These are phyloP conservation scores for Chenopodium berlandieri DNA, from an alignment of 148 eudicot genomes.

Conservation along the genomic window DNA sequence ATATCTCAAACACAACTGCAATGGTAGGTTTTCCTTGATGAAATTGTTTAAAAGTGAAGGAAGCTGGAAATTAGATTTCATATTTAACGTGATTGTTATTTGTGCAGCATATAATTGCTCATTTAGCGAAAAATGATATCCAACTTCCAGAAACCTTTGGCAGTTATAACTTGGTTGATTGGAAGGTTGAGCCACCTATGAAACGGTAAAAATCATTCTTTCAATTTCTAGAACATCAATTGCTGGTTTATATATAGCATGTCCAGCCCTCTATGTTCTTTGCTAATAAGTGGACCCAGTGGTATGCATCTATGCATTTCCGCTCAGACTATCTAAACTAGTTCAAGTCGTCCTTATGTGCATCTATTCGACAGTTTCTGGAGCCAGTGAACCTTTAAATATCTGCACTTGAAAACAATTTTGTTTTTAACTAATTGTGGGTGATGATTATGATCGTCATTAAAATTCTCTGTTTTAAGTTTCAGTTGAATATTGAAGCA, in stretches of 20 bases:
- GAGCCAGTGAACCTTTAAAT: neutral
- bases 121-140: slow-evolving; percentile 52
- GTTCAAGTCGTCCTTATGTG: neutral
- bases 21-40: slow-evolving; percentile 36
- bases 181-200: slow-evolving; percentile 58
- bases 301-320: neutral
- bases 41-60: neutral
- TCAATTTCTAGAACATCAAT: neutral
- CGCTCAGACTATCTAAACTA: neutral
- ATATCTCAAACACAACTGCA: slow-evolving; percentile 64
- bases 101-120: slow-evolving; percentile 65
- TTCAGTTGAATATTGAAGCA: neutral
- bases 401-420: too few species aligned
- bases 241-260: neutral
- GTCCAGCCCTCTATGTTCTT: too few species aligned
- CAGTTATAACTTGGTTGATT: slow-evolving; percentile 51
- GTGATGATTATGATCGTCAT: neutral
- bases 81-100: slow-evolving; percentile 19
- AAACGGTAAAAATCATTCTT: slow-evolving; percentile 39
- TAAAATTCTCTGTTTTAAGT: too few species aligned
- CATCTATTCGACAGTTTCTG: neutral
- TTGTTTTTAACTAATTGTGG: too few species aligned
- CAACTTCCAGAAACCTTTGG: slow-evolving; percentile 77
- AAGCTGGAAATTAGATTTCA: slow-evolving; percentile 11
- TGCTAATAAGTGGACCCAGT: too few species aligned